phyloP scores from a whole-genome alignment of 2,329 filamentous ascomycete genomes.

The Colletotrichum horii region DNA sequence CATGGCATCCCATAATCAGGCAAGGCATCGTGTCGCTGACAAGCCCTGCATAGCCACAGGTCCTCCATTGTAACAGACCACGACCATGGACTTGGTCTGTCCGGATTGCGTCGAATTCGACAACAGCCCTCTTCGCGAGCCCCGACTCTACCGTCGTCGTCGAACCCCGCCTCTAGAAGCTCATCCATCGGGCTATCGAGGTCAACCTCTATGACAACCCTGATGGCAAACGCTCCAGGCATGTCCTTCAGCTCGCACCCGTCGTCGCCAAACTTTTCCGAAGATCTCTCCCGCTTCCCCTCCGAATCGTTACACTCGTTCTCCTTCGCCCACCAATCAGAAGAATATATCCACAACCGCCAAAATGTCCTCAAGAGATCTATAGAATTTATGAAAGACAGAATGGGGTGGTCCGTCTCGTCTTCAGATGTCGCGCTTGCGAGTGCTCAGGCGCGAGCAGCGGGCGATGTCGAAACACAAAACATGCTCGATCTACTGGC shows the following conservation, averaged over 20 bases:
- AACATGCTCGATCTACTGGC: constrained; percentile 89
- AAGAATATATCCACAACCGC: constrained; percentile 88
- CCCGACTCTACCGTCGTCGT: constrained; percentile 68
- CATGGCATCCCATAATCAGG: constrained; percentile 10
- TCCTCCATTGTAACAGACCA: constrained; percentile 84
- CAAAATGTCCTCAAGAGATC: constrained; percentile 93
- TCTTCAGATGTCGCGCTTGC: constrained; percentile 77
- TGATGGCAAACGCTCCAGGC: constrained; percentile 62
- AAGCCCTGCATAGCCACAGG: constrained; percentile 48
- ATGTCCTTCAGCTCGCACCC: constrained; percentile 65
- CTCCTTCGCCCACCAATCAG: constrained; percentile 94
- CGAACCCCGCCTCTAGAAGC: constrained; percentile 67
- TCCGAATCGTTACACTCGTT: constrained; percentile 97
- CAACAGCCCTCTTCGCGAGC: constrained; percentile 76
- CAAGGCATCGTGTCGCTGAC: constrained; percentile 17
- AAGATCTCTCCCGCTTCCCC: constrained; percentile 91
- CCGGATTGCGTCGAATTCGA: constrained; percentile 90
- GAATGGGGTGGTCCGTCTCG: constrained; percentile 75
- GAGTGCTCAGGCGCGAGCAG: constrained; percentile 81
- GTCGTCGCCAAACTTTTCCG: constrained; percentile 77
- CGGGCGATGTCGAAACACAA: constrained; percentile 85
- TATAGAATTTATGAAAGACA: constrained; percentile 95
- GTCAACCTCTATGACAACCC: constrained; percentile 74
- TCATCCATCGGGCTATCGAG: constrained; percentile 64
- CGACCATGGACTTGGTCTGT: constrained; percentile 84